phyloP scores from a whole-genome alignment of 2,329 filamentous ascomycete species.

The Triangularia verruculosa region DNA sequence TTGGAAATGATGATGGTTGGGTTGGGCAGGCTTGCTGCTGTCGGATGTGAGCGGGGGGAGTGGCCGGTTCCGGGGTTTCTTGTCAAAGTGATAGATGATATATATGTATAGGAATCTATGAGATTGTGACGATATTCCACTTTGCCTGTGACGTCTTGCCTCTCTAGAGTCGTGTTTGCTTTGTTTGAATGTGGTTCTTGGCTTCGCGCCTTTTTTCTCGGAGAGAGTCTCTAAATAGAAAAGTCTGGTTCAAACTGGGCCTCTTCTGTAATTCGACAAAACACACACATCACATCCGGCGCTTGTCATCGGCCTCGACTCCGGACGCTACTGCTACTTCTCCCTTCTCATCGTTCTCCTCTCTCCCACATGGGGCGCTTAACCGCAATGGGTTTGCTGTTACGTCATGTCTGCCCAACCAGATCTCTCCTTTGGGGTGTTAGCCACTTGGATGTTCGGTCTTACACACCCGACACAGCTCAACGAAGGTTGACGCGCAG shows the following conservation, averaged over 20 bases:
- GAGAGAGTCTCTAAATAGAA: not conserved
- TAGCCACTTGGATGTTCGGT: not conserved
- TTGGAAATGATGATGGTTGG: not conserved
- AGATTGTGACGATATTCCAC: not conserved
- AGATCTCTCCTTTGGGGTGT: not conserved
- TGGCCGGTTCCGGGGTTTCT: not conserved
- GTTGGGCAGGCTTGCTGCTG: not conserved
- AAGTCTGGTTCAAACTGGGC: not conserved
- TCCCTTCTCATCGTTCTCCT: too few relatives aligned
- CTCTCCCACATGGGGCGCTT: not conserved
- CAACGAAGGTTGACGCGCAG: not conserved
- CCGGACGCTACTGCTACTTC: constrained; percentile 5
- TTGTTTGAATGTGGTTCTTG: not conserved
- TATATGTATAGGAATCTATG: not conserved
- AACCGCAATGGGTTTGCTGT: not conserved
- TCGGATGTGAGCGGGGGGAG: not conserved
- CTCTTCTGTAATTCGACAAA: not conserved
- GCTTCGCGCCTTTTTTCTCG: not conserved
- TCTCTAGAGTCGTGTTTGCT: not conserved
- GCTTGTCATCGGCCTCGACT: constrained; percentile 14
- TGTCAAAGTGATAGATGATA: not conserved
- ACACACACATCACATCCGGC: not conserved
- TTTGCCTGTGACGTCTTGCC: not conserved
- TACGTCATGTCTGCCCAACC: not conserved
- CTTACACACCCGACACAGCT: not conserved